A percentile compares a stretch with the other conserved stretches of the same genome.
phyloP scores from a whole-genome alignment of 139 green algal genomes.

The Gonium pectorale region DNA sequence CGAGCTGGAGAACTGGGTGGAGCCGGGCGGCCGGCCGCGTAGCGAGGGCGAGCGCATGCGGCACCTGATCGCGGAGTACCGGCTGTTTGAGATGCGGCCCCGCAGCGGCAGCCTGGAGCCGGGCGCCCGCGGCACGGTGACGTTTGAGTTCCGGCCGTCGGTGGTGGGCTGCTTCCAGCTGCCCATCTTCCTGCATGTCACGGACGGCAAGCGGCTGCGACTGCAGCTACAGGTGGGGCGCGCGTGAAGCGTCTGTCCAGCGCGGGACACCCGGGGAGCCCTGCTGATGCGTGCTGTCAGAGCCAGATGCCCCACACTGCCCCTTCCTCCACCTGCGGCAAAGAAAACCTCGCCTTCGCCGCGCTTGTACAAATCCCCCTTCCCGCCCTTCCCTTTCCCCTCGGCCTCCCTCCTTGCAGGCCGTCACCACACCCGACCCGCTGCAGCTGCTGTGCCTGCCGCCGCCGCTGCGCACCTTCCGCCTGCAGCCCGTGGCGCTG shows the following conservation, averaged over 20 bases:
- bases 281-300: too few species aligned
- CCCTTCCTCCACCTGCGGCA: too few species aligned
- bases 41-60: slow-evolving; percentile 60
- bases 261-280: too few species aligned
- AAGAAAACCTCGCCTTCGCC: too few species aligned
- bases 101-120: slow-evolving; percentile 53
- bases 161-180: slow-evolving; percentile 63
- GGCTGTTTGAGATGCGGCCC: slow-evolving; percentile 70
- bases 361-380: too few species aligned
- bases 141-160: slow-evolving; percentile 50
- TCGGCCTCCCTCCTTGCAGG: neutral
- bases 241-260: neutral
- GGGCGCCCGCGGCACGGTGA: slow-evolving; percentile 23
- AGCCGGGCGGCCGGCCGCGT: slow-evolving; percentile 65
- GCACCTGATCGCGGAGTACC: slow-evolving; percentile 70
- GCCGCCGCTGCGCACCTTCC: slow-evolving; percentile 49
- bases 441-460: slow-evolving; percentile 52
- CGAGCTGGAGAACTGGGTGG: slow-evolving; percentile 85
- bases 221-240: slow-evolving; percentile 62
- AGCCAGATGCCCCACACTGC: too few species aligned
- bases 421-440: slow-evolving; percentile 51
- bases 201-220: slow-evolving; percentile 73
- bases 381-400: too few species aligned
- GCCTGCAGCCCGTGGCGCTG: slow-evolving; percentile 65
- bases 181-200: slow-evolving; percentile 70